Conservation (phyloP, 1,284 basidiomycete species). For the Malassezia restricta region DNA sequence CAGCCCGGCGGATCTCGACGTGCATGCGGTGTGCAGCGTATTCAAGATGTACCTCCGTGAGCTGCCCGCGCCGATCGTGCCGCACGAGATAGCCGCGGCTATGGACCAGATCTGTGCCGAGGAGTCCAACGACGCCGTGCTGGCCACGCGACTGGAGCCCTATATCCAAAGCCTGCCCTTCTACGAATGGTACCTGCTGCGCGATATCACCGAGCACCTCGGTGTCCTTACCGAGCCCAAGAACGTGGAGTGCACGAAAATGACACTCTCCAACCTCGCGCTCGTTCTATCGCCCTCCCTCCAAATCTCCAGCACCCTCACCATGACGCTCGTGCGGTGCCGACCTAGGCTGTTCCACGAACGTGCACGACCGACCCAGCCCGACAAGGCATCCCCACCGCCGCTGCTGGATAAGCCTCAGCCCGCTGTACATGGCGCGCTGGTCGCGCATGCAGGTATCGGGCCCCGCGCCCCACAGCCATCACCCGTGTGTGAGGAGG, state of each 20-base stretch:
- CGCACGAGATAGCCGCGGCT: constrained; percentile 6
- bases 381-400: too few species aligned
- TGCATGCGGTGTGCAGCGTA: constrained; percentile 41
- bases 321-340: constrained; percentile 28
- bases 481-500: background rate
- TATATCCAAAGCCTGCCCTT: constrained; percentile 21
- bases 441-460: background rate
- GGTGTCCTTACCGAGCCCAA: constrained; percentile 18
- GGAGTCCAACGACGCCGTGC: background rate
- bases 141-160: constrained; percentile 12
- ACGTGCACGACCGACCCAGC: background rate
- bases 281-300: constrained; percentile 41
- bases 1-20: constrained; percentile 37
- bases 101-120: constrained; percentile 18
- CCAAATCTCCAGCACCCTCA: constrained; percentile 23
- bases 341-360: constrained; percentile 20
- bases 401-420: background rate
- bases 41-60: constrained; percentile 40
- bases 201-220: constrained; percentile 33
- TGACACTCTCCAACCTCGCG: constrained; percentile 38
- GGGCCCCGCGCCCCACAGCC: too few species aligned
- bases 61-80: constrained; percentile 29
- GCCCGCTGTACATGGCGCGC: background rate
- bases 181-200: constrained; percentile 39
- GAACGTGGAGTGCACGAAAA: constrained; percentile 30